These are phyloP conservation scores for Cladosporium sphaerospermum DNA, from an alignment of 2,329 filamentous ascomycete genomes.

Conservation along the genomic window DNA sequence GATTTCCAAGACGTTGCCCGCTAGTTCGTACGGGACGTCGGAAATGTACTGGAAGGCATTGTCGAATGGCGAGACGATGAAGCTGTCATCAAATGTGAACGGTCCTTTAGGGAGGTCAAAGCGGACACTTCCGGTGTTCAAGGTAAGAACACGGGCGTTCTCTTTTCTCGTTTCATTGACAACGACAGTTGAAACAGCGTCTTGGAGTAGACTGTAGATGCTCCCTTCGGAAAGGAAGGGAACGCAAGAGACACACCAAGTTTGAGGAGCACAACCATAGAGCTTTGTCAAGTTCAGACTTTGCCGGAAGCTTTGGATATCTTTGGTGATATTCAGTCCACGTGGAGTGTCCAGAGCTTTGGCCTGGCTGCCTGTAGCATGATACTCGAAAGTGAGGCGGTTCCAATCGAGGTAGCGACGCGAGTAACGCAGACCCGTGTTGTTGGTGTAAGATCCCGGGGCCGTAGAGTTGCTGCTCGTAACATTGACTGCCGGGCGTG, in stretches of 20 bases:
- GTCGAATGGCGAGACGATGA: conserved; percentile 52
- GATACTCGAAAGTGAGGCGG: conserved; percentile 58
- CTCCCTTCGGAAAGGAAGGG: conserved; percentile 48
- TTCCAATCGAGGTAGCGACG: conserved; percentile 66
- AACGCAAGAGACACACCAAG: conserved; percentile 47
- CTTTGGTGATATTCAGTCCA: conserved; percentile 42
- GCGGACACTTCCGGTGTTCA: conserved; percentile 55
- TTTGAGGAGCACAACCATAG: conserved; percentile 13
- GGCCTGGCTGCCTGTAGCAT: conserved; percentile 47
- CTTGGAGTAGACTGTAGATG: conserved; percentile 50
- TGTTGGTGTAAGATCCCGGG: conserved; percentile 12
- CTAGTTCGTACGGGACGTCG: conserved; percentile 46
- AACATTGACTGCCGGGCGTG: conserved; percentile 14
- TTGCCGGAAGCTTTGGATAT: conserved; percentile 47
- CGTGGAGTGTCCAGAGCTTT: conserved; percentile 45
- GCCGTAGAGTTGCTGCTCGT: conserved; percentile 25
- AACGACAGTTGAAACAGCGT: conserved; percentile 47
- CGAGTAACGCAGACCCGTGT: conserved; percentile 37
- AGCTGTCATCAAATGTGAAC: conserved; percentile 51
- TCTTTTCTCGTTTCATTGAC: conserved; percentile 47
- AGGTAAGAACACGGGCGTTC: conserved; percentile 50
- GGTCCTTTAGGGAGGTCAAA: conserved; percentile 59
- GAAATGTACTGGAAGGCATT: conserved; percentile 50
- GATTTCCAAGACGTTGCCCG: conserved; percentile 34
- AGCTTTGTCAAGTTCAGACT: conserved; percentile 48